Percentiles rank a stretch among this genome's conserved stretches.
Conservation (phyloP, 345 rosid species). For the Eucalyptus pauciflora region DNA sequence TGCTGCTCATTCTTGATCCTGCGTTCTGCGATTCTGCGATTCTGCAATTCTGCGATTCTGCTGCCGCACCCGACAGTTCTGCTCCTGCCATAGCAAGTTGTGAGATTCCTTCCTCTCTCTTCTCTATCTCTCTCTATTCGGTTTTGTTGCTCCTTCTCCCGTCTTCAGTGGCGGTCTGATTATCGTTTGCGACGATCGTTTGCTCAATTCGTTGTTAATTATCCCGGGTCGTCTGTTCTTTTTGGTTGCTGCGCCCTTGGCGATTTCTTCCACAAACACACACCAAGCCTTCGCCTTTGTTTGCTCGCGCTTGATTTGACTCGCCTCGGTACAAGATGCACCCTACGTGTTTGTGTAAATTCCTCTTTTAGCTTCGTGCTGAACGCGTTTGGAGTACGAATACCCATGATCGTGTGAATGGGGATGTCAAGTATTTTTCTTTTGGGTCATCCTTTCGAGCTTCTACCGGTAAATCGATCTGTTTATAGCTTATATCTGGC, state of each 20-base stretch:
- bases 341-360: neutral
- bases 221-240: neutral
- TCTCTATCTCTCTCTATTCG: neutral
- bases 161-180: neutral
- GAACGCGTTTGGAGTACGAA: neutral
- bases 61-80: neutral
- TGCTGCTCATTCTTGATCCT: neutral
- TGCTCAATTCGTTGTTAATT: neutral
- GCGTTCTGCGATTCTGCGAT: neutral
- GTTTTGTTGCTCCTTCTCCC: neutral
- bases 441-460: neutral
- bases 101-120: neutral
- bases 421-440: neutral
- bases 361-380: neutral
- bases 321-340: neutral
- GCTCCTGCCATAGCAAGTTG: neutral
- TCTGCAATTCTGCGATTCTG: neutral
- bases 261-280: neutral
- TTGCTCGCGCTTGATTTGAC: neutral
- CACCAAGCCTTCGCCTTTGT: neutral
- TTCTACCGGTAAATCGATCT: neutral
- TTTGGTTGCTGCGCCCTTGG: neutral
- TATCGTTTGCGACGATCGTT: neutral
- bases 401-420: neutral
- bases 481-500: neutral